Evolutionary conservation across 768 basidiomycete species (phyloP), one percentile per base, ranked within the genome.

Genomic region (Crucibulum laeve): DNA sequence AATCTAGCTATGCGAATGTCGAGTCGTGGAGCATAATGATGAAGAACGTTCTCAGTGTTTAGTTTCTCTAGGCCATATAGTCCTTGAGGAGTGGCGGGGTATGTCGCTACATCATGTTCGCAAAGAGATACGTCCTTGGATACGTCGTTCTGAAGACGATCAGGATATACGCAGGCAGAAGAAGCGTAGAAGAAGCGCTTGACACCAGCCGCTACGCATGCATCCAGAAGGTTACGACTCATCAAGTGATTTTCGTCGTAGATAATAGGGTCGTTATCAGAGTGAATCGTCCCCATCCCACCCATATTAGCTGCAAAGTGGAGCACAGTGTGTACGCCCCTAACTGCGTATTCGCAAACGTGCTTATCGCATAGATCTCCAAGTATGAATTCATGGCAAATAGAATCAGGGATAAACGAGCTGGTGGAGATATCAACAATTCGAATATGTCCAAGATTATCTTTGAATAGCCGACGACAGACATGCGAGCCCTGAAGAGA

Each of bases 261-360:
- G 21, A 80, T 76, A 14, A 47, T 45, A 33, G 69, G 60, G 38
- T 77, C 73, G 52, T 82, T 81, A 0, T 52, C 59, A 3, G 59
- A 51, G 48, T 81, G 79, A 36, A 82, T 82, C 0, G 70, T 69
- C 1, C 80, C 80, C 81, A 82, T 82, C 0, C 80, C 80, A 3
- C 79, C 80, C 79, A 79, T 80, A 17, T 65, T 74, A 1, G 79
- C 80, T 8, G 80, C 77, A 48, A 82, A 74, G 53, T 82, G 80
- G 15, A 80, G 59, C 19, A 82, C 67, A 36, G 49, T 38, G 30
- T 46, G 34, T 0, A 76, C 63, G 22, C 62, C 72, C n/a, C 51
- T 54, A 5, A 76, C 62, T 1, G 53, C 69, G 2, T 51, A 57
- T 11, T 59, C 44, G 49, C 70, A 76, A 38, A 72, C 59, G 10